Percentiles rank a stretch among this genome's conserved stretches.
Evolutionary conservation across 2,329 filamentous ascomycete species (phyloP).

Genomic region (Colletotrichum simmondsii): DNA sequence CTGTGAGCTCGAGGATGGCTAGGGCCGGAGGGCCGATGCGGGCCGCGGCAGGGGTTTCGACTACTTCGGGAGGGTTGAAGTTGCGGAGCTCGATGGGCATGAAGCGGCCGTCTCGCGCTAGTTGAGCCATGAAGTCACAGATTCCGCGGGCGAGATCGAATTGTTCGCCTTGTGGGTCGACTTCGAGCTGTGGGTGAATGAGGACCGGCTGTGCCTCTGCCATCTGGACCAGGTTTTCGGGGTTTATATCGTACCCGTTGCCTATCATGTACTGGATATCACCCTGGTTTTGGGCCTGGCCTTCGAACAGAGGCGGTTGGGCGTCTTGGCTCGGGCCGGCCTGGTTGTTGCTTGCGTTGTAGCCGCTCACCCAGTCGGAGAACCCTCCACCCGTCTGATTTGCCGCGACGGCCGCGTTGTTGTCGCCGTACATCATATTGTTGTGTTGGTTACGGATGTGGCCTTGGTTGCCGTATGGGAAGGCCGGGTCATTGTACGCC

Average conservation of each 20-base stretch:
- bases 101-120: conserved; percentile 21
- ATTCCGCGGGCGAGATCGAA: neutral
- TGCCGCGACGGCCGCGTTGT: conserved; percentile 8
- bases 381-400: conserved; percentile 1
- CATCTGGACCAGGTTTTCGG: neutral
- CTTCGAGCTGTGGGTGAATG: neutral
- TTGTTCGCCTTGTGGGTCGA: neutral
- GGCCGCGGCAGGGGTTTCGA: neutral
- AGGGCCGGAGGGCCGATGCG: neutral
- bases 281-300: neutral
- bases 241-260: neutral
- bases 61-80: conserved; percentile 1
- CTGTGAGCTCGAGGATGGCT: conserved; percentile 4
- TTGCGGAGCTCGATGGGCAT: conserved; percentile 23
- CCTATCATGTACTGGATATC: conserved; percentile 19
- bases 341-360: neutral
- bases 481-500: neutral
- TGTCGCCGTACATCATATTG: conserved; percentile 9
- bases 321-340: neutral
- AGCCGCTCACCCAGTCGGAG: conserved; percentile 8
- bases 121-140: conserved; percentile 1
- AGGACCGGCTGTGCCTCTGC: neutral
- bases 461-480: neutral
- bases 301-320: conserved; percentile 2
- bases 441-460: neutral